These are phyloP conservation scores for Ilyonectria sp. DNA, from an alignment of 2,329 filamentous ascomycete species.

Conservation along the genomic window DNA sequence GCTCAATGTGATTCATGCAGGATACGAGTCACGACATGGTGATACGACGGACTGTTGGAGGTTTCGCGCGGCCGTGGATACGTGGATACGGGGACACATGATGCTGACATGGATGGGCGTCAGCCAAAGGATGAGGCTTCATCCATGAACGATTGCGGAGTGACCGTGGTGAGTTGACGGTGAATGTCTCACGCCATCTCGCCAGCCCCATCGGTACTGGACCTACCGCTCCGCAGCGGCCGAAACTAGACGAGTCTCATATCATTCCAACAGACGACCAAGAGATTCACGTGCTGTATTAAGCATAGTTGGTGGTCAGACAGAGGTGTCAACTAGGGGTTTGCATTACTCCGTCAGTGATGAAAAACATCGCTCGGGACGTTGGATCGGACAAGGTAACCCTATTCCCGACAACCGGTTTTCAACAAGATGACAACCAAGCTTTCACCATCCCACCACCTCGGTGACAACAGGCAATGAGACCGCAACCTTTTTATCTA, in stretches of 20 bases:
- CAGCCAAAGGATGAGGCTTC: not conserved
- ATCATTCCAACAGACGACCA: not conserved
- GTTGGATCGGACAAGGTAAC: conserved; percentile 2
- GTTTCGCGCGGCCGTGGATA: conserved; percentile 12
- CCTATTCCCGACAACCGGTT: conserved; percentile 2
- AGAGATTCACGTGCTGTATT: not conserved
- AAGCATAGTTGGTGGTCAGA: not conserved
- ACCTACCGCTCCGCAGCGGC: not conserved
- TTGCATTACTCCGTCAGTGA: not conserved
- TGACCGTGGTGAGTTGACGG: conserved; percentile 16
- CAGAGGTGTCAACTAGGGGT: not conserved
- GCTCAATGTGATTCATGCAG: conserved; percentile 46
- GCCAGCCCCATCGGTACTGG: not conserved
- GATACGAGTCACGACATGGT: conserved; percentile 42
- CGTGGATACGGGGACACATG: conserved; percentile 22
- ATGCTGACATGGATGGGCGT: conserved; percentile 32
- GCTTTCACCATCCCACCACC: conserved; percentile 9
- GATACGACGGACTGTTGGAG: conserved; percentile 17
- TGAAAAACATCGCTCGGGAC: not conserved
- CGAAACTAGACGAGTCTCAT: conserved; percentile 5
- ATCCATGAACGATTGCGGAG: not conserved
- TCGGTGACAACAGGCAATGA: conserved; percentile 10
- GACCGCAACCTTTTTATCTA: conserved; percentile 24
- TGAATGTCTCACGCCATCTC: conserved; percentile 17
- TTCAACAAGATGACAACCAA: conserved; percentile 19